Base-by-base conservation (phyloP, 129 eudicot genomes). In the Saposhnikovia divaricata region DNA sequence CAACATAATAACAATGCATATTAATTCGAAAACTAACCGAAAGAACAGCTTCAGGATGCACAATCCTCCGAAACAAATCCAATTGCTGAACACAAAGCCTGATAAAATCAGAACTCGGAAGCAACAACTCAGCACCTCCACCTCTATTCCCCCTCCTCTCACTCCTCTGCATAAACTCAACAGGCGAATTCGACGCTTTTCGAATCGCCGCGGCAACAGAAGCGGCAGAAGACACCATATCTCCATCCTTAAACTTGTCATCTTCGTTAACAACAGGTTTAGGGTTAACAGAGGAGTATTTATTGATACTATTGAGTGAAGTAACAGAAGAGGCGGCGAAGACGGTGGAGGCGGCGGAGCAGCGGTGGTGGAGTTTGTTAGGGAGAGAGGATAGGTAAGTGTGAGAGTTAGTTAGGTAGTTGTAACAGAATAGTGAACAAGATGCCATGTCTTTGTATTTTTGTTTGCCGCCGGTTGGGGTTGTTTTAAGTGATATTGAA, bases 101-200 rank as follows among this genome's bases (percentile, higher is more conserved):
- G 83, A 87, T 92, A 79, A 94, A 94, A 78, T 94, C 97, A 55
- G 90, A 84, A 57, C 98, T 90, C 12, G 98, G 98, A 72, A 94
- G 89, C 42, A 93, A 85, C 69, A 93, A 3, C 40, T 88, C 82
- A 9, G 86, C 82, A 13, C 76, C 83, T 86, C 89, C 84, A 6
- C 50, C 84, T 90, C 19, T 27, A 77, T 73, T 87, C 83, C n/a
- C 81, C 84, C 38, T 75, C 86, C 78, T 79, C 78, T 90, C 92
- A 63, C 84, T 85, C 83, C 86, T 88, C 87, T 91, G 92, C 85
- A 82, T 87, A 79, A 94, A 94, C 70, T 94, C 97, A 80, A 94
- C 97, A 69, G 98, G 96, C 23, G 98, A 90, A 21, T 93, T 88
- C 4, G 98, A 94, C 31, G 91, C 93, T 78, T 85, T 87, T 48